These are phyloP conservation scores for Caryopteris hybrid DNA, from an alignment of 305 asterid genomes.

Conservation along the genomic window DNA sequence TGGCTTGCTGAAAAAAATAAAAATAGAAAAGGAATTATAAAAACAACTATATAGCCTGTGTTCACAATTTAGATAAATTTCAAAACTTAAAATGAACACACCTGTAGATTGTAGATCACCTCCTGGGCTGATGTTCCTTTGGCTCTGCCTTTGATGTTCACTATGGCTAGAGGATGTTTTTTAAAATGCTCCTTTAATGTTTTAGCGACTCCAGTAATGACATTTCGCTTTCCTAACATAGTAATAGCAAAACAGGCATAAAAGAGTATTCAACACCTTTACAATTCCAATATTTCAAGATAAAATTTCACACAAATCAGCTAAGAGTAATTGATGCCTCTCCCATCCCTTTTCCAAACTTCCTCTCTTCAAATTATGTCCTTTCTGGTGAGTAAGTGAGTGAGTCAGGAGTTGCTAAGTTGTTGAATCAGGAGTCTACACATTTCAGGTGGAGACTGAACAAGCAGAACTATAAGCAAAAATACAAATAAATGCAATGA, in stretches of 20 bases:
- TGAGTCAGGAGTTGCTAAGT: neutral
- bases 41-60: no score
- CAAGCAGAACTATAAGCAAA: no score
- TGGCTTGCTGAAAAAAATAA: slow-evolving; percentile 78
- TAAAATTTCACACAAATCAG: neutral
- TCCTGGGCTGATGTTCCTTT: slow-evolving; percentile 87
- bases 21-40: no score
- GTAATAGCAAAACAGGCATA: neutral
- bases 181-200: slow-evolving; percentile 61
- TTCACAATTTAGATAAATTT: neutral
- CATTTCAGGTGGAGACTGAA: neutral
- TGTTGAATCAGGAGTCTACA: neutral
- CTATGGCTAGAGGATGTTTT: slow-evolving; percentile 85
- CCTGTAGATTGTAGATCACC: slow-evolving; percentile 84
- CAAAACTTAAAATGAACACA: slow-evolving; percentile 22
- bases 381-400: neutral
- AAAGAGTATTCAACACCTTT: slow-evolving; percentile 1
- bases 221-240: slow-evolving; percentile 72
- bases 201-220: slow-evolving; percentile 62
- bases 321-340: neutral
- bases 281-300: no score
- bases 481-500: no score
- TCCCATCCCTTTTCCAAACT: neutral
- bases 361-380: neutral
- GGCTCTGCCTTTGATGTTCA: slow-evolving; percentile 92